Conservation (phyloP, 805 yeast genomes). For the Suhomyces vadensis region DNA sequence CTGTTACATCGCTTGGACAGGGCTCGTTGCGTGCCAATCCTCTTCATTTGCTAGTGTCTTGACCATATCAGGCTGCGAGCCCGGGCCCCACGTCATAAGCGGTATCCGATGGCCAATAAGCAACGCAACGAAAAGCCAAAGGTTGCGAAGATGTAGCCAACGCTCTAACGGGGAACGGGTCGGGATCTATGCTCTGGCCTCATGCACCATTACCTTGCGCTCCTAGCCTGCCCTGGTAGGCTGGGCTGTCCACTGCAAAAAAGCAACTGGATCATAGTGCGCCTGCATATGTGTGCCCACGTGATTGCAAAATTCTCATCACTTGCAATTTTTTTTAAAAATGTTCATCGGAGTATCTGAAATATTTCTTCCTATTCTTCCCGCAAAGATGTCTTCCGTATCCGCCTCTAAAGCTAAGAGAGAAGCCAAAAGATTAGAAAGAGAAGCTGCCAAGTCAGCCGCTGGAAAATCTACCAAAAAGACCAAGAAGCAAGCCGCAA, state of each 20-base stretch:
- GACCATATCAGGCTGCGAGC: neutral
- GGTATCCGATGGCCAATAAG: neutral
- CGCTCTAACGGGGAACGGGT: too few species aligned
- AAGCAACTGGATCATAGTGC: neutral
- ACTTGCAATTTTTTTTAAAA: slow-evolving; percentile 1
- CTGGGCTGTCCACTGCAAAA: too few species aligned
- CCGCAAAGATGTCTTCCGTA: slow-evolving; percentile 42
- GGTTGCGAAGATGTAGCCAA: too few species aligned
- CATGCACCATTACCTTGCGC: too few species aligned
- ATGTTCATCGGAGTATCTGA: neutral
- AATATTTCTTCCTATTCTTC: neutral
- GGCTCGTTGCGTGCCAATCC: neutral
- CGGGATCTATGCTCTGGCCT: too few species aligned
- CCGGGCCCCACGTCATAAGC: neutral
- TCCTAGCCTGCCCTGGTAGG: too few species aligned
- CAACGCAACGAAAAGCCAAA: neutral
- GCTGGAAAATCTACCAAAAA: slow-evolving; percentile 78
- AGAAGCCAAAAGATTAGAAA: slow-evolving; percentile 87
- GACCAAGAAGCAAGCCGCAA: slow-evolving; percentile 56
- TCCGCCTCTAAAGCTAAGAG: slow-evolving; percentile 97
- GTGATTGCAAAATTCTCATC: slow-evolving; percentile 7
- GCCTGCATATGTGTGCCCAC: slow-evolving; percentile 1
- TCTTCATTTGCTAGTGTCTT: neutral
- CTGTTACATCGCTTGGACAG: too few species aligned
- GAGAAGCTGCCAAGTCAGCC: slow-evolving; percentile 47